Evolutionary conservation across 768 basidiomycete genomes (phyloP), one percentile per base, ranked within the genome.

Genomic region (Amanita rimosa): DNA sequence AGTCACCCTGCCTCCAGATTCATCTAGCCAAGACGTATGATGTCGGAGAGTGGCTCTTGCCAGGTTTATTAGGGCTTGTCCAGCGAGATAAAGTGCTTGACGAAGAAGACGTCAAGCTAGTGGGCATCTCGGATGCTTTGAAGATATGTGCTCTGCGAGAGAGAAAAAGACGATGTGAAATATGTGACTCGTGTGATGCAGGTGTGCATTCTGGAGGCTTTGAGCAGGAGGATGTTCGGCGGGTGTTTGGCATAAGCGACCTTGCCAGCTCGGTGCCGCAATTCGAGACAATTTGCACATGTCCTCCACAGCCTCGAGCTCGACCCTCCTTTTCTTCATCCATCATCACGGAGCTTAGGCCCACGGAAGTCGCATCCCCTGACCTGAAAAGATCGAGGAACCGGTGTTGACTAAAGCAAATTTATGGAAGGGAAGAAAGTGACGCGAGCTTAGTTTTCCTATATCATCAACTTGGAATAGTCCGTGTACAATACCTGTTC

Each of bases 41-140:
- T 5, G 58, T 74, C 16, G 40, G 51, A 3, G 37, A 51, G 3
- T 73, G 71, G 70, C 52, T 71, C 3, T 31, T 60, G 10, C 49
- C 57, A 10, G 67, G 64, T 16, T 56, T 64, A 40, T 43, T 51
- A 4, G 46, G 50, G 5, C 48, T 69, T 6, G 59, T 57, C 3
- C 46, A 46, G 39, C 55, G 62, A 14, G 31, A 52, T 6, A 58
- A 61, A 34, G 54, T 58, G 2, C 55, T 67, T 31, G 44, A 51
- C 24, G 24, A 58, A 9, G 57, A 59, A n/a, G 66, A 68, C 26
- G 63, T 55, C 4, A 24, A 22, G n/a, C 42, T 24, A n/a, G 49
- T 70, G 8, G 67, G 66, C 1, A 48, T 49, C 8, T 46, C 56
- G 14, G 60, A 55, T 4, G 46, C 61, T 2, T 22, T 60, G 19